Evolutionary conservation across 2,329 filamentous ascomycete genomes (phyloP).

Genomic region (Phialocephala subalpina): DNA sequence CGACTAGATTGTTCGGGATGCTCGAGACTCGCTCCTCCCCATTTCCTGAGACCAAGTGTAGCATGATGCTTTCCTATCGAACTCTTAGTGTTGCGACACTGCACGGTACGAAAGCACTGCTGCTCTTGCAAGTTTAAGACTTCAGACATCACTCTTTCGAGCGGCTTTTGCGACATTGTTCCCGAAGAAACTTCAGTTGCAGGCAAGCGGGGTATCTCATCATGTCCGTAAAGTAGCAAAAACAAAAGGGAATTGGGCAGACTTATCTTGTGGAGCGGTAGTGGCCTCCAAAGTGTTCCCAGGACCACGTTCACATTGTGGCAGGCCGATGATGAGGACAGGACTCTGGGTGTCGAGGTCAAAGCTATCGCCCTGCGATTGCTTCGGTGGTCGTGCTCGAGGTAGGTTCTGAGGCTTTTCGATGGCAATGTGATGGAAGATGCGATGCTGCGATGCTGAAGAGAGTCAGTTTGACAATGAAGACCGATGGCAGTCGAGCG

Average conservation of each 20-base stretch:
- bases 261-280: not conserved
- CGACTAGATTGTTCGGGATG: not conserved
- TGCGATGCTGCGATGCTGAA: too few relatives aligned
- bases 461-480: too few relatives aligned
- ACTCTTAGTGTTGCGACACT: not conserved
- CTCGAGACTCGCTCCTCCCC: not conserved
- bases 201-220: not conserved
- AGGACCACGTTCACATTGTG: not conserved
- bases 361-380: not conserved
- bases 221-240: not conserved
- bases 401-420: not conserved
- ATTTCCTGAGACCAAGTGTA: not conserved
- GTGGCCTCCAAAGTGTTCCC: not conserved
- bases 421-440: too few relatives aligned
- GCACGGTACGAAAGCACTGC: not conserved
- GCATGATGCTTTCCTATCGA: not conserved
- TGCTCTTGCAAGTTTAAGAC: not conserved
- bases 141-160: not conserved
- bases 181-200: not conserved
- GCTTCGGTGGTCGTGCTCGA: not conserved
- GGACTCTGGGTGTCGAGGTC: not conserved
- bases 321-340: not conserved
- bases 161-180: not conserved
- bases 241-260: not conserved
- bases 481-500: too few relatives aligned